A percentile compares a stretch with the other conserved stretches of the same genome.
Conservation (phyloP, 768 basidiomycete species). For the Cystobasidiopsis lactophilus region DNA sequence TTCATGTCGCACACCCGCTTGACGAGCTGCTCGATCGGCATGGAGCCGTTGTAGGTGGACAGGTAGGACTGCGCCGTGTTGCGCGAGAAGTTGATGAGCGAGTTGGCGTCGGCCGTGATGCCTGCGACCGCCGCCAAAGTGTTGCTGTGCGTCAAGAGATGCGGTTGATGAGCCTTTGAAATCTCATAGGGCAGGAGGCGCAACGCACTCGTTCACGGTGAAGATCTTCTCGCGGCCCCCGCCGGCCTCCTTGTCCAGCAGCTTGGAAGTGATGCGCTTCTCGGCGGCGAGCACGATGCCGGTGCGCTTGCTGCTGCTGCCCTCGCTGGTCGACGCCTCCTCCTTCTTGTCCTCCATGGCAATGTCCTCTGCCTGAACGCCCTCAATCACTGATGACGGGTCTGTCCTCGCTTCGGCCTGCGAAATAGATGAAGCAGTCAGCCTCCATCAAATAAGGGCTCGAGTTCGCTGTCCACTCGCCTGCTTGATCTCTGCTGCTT, state of each 20-base stretch:
- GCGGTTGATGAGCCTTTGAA: background rate
- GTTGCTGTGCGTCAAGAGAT: constrained; percentile 37
- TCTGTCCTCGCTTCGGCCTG: constrained; percentile 11
- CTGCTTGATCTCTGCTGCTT: constrained; percentile 13
- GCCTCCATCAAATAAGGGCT: background rate
- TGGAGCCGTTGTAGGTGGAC: constrained; percentile 81
- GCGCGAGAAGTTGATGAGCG: constrained; percentile 81
- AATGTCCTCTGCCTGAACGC: constrained; percentile 4
- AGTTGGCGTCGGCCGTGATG: constrained; percentile 90
- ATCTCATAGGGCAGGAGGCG: background rate
- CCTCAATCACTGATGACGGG: background rate
- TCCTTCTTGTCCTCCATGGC: constrained; percentile 15
- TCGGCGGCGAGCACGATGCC: constrained; percentile 82
- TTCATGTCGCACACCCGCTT: constrained; percentile 90
- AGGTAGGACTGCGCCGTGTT: constrained; percentile 75
- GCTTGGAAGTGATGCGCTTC: constrained; percentile 96
- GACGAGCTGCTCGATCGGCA: constrained; percentile 86
- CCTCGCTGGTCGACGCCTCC: constrained; percentile 14
- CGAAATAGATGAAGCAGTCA: background rate
- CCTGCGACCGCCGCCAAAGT: constrained; percentile 89
- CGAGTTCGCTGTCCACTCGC: constrained; percentile 8
- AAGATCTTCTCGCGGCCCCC: constrained; percentile 98
- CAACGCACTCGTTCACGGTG: constrained; percentile 46
- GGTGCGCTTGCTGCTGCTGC: constrained; percentile 31
- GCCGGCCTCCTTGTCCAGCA: constrained; percentile 82